Base-by-base conservation (phyloP, 2,329 filamentous ascomycete species). In the Elsinoe australis region DNA sequence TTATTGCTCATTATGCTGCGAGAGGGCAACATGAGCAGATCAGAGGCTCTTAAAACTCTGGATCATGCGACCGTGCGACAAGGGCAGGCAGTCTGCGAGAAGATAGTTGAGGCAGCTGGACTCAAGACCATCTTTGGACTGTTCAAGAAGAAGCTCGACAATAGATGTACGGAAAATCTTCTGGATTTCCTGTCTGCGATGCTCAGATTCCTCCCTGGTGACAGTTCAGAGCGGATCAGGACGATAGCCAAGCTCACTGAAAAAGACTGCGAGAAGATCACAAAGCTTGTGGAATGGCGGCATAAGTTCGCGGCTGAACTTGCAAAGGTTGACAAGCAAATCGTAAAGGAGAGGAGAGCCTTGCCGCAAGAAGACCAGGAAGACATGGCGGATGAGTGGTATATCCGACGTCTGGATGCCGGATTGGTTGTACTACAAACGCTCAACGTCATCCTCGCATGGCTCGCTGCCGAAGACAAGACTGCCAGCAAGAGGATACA, bases 241-340 rank as follows among this genome's bases (percentile, higher is more conserved):
- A 78, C 83, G 1, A 74, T 96, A 3, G 90, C 89, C 39, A 98
- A 98, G 61, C 96, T 96, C 59, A 84, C 95, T 14, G 92, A 98
- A 64, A 94, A 87, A 61, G 82, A 95, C 55, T 95, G 94, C 62
- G 87, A 83, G 56, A 96, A 96, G 71, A 79, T 87, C 29, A 69
- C 62, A 4, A 86, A 82, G 61, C 71, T 96, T 3, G 64, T 94
- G 28, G 72, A 75, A 51, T 65, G 95, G 39, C 78, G 89, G 32
- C 70, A 78, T 39, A 83, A 85, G 9, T 94, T 88, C 61, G 75
- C 76, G 0, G 69, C 73, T 0, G 74, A 78, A 12, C 66, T 94
- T 1, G 69, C 67, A 0, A 69, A 73, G 0, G 80, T 86, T 1
- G 83, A 89, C 45, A 67, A 73, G 45, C 69, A 74, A 44, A 82